phyloP scores from a whole-genome alignment of 2,329 filamentous ascomycete genomes.

The Calonectria montana region DNA sequence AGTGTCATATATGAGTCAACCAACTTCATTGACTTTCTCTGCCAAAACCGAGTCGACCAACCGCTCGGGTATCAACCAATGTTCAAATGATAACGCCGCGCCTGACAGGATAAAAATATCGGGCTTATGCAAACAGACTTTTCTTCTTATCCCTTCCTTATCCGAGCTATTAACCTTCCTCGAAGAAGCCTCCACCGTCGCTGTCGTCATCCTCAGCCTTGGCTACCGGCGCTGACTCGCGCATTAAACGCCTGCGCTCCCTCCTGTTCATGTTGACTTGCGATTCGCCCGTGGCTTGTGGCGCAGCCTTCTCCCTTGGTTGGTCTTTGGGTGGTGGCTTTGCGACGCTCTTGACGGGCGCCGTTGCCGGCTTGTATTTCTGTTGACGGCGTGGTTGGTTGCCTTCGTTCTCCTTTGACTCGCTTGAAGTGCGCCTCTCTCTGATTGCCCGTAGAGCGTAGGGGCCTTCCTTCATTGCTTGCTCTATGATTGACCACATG shows the following conservation, averaged over 20 bases:
- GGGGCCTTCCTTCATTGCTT: conserved; percentile 68
- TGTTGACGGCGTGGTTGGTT: conserved; percentile 29
- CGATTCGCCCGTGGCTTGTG: conserved; percentile 33
- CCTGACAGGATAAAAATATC: background rate
- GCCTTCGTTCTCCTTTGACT: conserved; percentile 12
- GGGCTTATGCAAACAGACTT: conserved; percentile 14
- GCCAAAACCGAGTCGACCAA: conserved; percentile 16
- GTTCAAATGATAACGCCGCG: conserved; percentile 18
- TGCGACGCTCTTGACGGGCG: conserved; percentile 28
- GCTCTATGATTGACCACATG: conserved; percentile 77
- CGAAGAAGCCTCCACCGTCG: conserved; percentile 70
- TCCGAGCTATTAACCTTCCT: conserved; percentile 42
- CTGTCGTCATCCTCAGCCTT: conserved; percentile 60
- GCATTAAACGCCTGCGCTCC: conserved; percentile 50
- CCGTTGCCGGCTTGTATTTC: conserved; percentile 30
- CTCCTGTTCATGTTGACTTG: conserved; percentile 49
- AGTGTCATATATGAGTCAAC: background rate
- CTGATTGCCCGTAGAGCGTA: conserved; percentile 64
- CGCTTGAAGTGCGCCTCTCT: conserved; percentile 57
- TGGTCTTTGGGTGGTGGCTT: conserved; percentile 36
- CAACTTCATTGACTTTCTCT: conserved; percentile 7
- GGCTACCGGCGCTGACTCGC: conserved; percentile 44
- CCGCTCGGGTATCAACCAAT: conserved; percentile 36
- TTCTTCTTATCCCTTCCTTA: background rate
- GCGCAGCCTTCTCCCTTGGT: conserved; percentile 25